Evolutionary conservation across 805 yeast species (phyloP), one percentile per base, ranked within the genome.

Genomic region (Suhomyces emberorum): DNA sequence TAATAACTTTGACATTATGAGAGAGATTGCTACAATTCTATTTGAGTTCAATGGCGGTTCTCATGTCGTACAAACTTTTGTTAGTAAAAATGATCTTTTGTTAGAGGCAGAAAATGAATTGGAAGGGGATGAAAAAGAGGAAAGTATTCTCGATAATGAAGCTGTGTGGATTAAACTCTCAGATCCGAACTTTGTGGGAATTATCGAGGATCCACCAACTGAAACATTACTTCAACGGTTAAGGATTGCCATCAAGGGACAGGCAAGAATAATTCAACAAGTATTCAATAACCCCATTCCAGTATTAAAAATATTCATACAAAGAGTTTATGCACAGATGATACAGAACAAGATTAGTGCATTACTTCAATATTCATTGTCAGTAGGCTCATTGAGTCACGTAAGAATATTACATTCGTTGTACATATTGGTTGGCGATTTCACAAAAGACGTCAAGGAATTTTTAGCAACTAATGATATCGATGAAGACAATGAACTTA

Each of bases 1-100:
- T 17, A 80, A 79, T 42, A 82, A 87, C 47, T 74, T 78, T 47
- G 66, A 69, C n/a, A 76, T 76, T 36, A 80, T 93, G 83, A 79
- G 76, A 49, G 88, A 81, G 38, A 74, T 81, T 17, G 87, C 96
- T 0, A 77, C 77, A 34, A 76, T 88, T 12, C 67, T 89, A 33
- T 75, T 79, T 35, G 85, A 80, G 42, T 91, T 81, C 65, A 89
- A 91, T 53, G 91, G 88, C 14, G 96, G 96, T 9, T 71, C 76
- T 8, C 80, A 83, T 40, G 91, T 89, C 7, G 83, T 87, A 7
- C 87, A 82, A 53, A 79, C 82, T 32, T 91, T 86, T 61, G 84
- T 89, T 28, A 79, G 78, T 53, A 88, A 85, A 53, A 87, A 85
- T 53, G 83, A 80, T 32, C 74, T 82, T 40, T 83, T 89, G 57